Percentiles rank a stretch among this genome's conserved stretches.
phyloP scores from a whole-genome alignment of 305 asterid species.

The Rubia balearica region DNA sequence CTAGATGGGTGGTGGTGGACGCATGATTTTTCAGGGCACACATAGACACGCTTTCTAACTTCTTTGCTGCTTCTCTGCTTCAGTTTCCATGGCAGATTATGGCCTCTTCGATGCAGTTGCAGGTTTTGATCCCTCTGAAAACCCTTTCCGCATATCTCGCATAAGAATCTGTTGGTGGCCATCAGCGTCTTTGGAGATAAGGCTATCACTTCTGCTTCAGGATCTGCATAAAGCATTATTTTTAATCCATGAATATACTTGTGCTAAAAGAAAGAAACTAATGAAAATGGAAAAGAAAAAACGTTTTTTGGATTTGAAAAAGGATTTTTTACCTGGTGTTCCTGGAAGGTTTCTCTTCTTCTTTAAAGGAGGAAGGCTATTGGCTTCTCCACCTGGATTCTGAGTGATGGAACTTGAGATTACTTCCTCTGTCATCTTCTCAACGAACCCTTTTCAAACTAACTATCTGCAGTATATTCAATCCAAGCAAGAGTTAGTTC shows the following conservation, averaged over 20 bases:
- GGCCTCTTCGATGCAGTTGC: slow-evolving; percentile 86
- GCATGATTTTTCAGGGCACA: slow-evolving; percentile 78
- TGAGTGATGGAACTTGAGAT: slow-evolving; percentile 33
- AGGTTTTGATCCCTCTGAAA: slow-evolving; percentile 83
- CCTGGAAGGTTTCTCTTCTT: slow-evolving; percentile 91
- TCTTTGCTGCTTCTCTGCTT: slow-evolving; percentile 72
- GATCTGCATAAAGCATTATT: slow-evolving; percentile 36
- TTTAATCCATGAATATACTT: slow-evolving; percentile 20
- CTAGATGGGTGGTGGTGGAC: slow-evolving; percentile 73
- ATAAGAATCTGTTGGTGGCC: slow-evolving; percentile 80
- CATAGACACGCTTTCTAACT: slow-evolving; percentile 64
- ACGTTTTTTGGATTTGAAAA: too few relatives aligned
- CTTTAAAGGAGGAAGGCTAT: slow-evolving; percentile 45
- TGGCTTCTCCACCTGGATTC: slow-evolving; percentile 33
- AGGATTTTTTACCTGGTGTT: slow-evolving; percentile 45
- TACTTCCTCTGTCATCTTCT: slow-evolving; percentile 52
- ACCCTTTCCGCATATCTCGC: slow-evolving; percentile 89
- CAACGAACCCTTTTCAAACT: background rate
- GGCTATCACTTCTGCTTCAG: slow-evolving; percentile 81
- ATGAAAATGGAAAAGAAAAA: background rate
- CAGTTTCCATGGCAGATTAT: slow-evolving; percentile 86
- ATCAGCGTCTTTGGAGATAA: slow-evolving; percentile 78
- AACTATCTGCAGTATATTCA: background rate
- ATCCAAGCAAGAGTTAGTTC: slow-evolving; percentile 11
- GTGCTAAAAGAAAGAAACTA: background rate